A percentile compares a stretch with the other conserved stretches of the same genome.
These are phyloP conservation scores for Pestalotiopsis sp. DNA, from an alignment of 2,329 filamentous ascomycete species.

Conservation along the genomic window DNA sequence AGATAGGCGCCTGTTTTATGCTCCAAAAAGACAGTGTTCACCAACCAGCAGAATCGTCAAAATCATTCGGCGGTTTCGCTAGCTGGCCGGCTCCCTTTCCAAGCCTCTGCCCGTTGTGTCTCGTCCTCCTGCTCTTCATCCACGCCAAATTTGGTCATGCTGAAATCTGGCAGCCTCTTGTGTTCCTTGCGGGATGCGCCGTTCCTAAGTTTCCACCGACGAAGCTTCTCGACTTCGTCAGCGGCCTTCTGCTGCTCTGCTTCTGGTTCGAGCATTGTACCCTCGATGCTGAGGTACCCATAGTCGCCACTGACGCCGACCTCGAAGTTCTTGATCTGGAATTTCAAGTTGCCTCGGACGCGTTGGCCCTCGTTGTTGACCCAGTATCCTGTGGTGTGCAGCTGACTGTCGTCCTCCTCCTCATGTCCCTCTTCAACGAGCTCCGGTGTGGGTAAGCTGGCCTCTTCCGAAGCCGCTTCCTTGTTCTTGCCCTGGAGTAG, in stretches of 20 bases:
- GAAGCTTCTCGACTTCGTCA: conserved; percentile 46
- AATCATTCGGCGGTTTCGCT: conserved; percentile 19
- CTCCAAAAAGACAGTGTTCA: not conserved
- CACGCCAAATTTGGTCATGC: conserved; percentile 54
- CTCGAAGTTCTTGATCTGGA: conserved; percentile 84
- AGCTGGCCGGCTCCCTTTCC: conserved; percentile 32
- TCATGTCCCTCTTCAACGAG: conserved; percentile 36
- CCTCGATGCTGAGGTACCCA: conserved; percentile 82
- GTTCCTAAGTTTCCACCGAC: conserved; percentile 36
- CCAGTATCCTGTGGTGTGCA: conserved; percentile 70
- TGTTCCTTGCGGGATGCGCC: conserved; percentile 28
- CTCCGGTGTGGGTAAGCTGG: conserved; percentile 37
- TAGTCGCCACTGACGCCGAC: conserved; percentile 72
- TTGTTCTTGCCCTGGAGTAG: conserved; percentile 45
- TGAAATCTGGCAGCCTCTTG: conserved; percentile 48
- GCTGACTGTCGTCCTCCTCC: conserved; percentile 53
- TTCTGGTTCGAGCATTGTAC: conserved; percentile 74
- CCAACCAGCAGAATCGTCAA: not conserved
- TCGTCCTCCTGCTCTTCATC: conserved; percentile 47
- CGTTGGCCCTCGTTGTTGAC: conserved; percentile 68
- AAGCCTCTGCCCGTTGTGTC: conserved; percentile 30
- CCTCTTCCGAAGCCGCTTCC: conserved; percentile 19
- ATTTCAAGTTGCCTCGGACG: conserved; percentile 70
- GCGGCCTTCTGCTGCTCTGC: conserved; percentile 63
- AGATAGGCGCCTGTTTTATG: conserved; percentile 2